These are phyloP conservation scores for Xerocomellus dryophilus DNA, from an alignment of 768 basidiomycete genomes.

Conservation along the genomic window DNA sequence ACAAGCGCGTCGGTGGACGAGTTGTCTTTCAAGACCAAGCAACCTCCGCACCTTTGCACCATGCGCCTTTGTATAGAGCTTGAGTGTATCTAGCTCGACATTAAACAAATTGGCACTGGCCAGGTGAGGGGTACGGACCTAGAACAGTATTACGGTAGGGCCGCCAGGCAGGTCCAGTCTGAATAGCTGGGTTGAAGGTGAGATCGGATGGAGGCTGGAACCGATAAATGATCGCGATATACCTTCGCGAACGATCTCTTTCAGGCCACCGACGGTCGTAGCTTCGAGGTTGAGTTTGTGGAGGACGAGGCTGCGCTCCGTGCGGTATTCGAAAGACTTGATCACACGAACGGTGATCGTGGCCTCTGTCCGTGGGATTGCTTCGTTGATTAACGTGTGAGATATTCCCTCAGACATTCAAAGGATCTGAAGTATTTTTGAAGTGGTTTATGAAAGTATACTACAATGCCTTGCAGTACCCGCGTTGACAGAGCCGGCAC, in stretches of 20 bases:
- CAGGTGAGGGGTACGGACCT: slow-evolving; percentile 44
- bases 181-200: slow-evolving; percentile 50
- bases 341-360: slow-evolving; percentile 90
- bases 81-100: slow-evolving; percentile 72
- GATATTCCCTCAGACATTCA: slow-evolving; percentile 36
- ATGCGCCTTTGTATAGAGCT: slow-evolving; percentile 92
- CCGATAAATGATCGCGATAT: slow-evolving; percentile 12
- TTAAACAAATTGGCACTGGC: not conserved
- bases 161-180: slow-evolving; percentile 79
- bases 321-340: slow-evolving; percentile 92
- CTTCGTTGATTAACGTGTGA: slow-evolving; percentile 57
- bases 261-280: slow-evolving; percentile 77
- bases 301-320: slow-evolving; percentile 83
- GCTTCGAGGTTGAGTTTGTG: slow-evolving; percentile 75
- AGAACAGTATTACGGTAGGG: slow-evolving; percentile 73
- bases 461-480: no score
- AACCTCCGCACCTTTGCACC: slow-evolving; percentile 71
- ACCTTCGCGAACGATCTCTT: slow-evolving; percentile 70
- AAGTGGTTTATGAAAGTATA: not conserved
- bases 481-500: no score
- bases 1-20: not conserved
- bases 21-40: not conserved
- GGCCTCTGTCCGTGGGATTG: slow-evolving; percentile 67
- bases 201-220: slow-evolving; percentile 1
- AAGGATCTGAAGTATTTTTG: not conserved